Percentiles rank a stretch among this genome's conserved stretches.
Conservation (phyloP, 2,329 filamentous ascomycete species). For the Microdochium trichocladiopsis region DNA sequence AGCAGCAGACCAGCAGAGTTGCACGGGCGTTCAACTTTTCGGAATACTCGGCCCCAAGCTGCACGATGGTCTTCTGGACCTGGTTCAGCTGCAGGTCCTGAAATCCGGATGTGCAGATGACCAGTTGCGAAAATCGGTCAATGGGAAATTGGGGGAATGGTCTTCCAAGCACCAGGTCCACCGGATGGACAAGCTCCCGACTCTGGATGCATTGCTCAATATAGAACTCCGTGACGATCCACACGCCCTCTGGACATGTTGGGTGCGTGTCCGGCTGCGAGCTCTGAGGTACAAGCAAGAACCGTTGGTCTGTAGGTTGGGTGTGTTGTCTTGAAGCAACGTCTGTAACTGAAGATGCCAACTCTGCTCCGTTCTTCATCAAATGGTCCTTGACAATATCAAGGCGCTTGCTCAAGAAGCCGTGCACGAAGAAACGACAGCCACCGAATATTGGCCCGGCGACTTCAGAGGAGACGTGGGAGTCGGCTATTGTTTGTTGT, state of each 20-base stretch:
- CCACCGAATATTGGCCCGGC: slow-evolving; percentile 31
- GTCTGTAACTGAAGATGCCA: not conserved
- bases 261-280: slow-evolving; percentile 39
- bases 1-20: slow-evolving; percentile 73
- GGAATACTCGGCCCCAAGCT: slow-evolving; percentile 75
- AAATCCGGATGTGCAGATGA: slow-evolving; percentile 77
- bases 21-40: slow-evolving; percentile 66
- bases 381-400: slow-evolving; percentile 40
- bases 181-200: slow-evolving; percentile 63
- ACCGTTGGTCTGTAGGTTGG: slow-evolving; percentile 28
- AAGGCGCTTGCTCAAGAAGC: slow-evolving; percentile 47
- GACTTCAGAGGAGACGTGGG: slow-evolving; percentile 25
- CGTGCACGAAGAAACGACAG: slow-evolving; percentile 53
- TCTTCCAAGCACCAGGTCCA: slow-evolving; percentile 64
- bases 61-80: slow-evolving; percentile 65
- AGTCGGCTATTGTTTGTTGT: slow-evolving; percentile 12
- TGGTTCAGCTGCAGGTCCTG: slow-evolving; percentile 79
- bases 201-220: slow-evolving; percentile 80
- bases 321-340: slow-evolving; percentile 10
- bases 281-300: slow-evolving; percentile 48
- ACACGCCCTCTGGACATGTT: slow-evolving; percentile 27
- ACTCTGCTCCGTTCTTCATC: slow-evolving; percentile 29
- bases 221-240: slow-evolving; percentile 82
- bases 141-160: slow-evolving; percentile 70
- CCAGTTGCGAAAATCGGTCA: slow-evolving; percentile 59